These are phyloP conservation scores for Aurantiochytrium sp. DNA, from an alignment of 108 stramenopile species.

Conservation along the genomic window DNA sequence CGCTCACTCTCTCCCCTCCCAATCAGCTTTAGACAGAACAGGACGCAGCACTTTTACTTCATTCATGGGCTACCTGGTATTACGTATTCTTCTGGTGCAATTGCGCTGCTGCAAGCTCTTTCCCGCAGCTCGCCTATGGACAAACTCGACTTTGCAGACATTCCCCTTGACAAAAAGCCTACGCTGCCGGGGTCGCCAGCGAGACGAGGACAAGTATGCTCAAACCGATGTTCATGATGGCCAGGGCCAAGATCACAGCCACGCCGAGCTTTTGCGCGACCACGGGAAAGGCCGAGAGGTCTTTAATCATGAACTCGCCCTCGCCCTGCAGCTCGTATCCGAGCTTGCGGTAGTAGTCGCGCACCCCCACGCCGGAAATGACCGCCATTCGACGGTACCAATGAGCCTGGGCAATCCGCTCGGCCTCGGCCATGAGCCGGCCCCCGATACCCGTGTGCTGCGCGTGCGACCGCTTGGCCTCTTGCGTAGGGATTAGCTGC, in stretches of 20 bases:
- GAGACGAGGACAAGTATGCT: no score
- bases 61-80: no score
- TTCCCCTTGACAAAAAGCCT: no score
- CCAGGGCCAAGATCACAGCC: not conserved
- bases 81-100: no score
- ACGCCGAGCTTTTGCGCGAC: not conserved
- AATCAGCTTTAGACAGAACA: no score
- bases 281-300: not conserved
- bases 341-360: constrained; percentile 93
- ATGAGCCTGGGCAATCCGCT: constrained; percentile 88
- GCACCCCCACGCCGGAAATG: constrained; percentile 89
- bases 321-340: constrained; percentile 72
- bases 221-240: no score
- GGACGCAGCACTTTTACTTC: no score
- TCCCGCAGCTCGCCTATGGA: no score
- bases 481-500: constrained; percentile 76
- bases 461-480: constrained; percentile 79
- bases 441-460: constrained; percentile 94
- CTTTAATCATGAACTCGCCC: not conserved
- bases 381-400: constrained; percentile 81
- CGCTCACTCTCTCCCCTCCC: no score
- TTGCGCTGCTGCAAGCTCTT: no score
- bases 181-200: no score
- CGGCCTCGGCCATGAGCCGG: constrained; percentile 90
- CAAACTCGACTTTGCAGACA: no score